Evolutionary conservation across 1,139 yeast genomes (phyloP).

Genomic region (Protomyces lactucae-debilis): DNA sequence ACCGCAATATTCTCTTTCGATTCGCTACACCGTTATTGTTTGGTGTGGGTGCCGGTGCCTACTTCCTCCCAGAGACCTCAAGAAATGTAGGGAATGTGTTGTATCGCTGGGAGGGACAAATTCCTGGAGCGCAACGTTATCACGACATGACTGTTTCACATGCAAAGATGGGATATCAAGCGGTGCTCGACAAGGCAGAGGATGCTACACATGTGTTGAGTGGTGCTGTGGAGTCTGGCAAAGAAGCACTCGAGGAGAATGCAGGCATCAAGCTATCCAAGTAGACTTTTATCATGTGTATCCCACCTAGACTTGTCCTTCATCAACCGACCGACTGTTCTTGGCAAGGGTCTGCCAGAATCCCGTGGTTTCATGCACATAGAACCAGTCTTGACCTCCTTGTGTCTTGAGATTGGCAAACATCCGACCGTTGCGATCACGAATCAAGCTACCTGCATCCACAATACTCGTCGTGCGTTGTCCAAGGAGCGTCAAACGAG

Average conservation of each 20-base stretch:
- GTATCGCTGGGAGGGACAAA: conserved; percentile 9
- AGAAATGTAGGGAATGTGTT: conserved; percentile 25
- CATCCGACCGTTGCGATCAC: conserved; percentile 26
- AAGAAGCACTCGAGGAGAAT: conserved; percentile 14
- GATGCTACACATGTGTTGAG: conserved; percentile 21
- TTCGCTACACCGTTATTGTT: conserved; percentile 25
- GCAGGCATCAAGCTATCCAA: conserved; percentile 20
- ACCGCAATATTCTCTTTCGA: conserved; percentile 22
- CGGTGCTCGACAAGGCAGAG: conserved; percentile 15
- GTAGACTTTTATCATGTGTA: not conserved
- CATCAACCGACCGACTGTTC: not conserved
- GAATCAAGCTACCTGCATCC: not conserved
- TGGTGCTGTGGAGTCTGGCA: conserved; percentile 17
- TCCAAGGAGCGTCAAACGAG: conserved; percentile 15
- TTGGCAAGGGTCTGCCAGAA: conserved; percentile 16
- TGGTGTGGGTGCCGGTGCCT: conserved; percentile 26
- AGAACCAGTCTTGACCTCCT: conserved; percentile 12
- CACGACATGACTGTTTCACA: conserved; percentile 23
- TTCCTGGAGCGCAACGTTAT: conserved; percentile 17
- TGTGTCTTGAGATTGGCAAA: conserved; percentile 16
- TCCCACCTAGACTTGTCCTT: not conserved
- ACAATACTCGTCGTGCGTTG: not conserved
- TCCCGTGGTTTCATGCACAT: conserved; percentile 20
- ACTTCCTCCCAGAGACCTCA: conserved; percentile 27
- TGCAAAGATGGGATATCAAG: conserved; percentile 12